Conservation (phyloP, 192 early-diverging fungal species). For the Coemansia furcata region DNA sequence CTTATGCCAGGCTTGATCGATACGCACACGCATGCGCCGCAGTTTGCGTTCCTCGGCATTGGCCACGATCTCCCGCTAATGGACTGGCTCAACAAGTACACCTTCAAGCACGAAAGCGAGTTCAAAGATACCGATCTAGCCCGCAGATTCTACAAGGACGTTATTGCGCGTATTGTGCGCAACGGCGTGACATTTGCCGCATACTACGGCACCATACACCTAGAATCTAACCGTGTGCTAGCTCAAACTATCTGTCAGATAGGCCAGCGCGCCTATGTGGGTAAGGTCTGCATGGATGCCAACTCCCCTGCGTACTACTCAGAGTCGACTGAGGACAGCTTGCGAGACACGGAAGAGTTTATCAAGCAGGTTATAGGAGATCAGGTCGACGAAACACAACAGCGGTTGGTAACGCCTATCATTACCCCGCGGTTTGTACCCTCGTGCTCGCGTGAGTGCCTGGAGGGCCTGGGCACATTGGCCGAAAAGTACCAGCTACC, state of each 20-base stretch:
- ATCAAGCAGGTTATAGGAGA: slow-evolving; percentile 56
- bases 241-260: slow-evolving; percentile 67
- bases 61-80: slow-evolving; percentile 90
- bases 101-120: slow-evolving; percentile 80
- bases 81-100: slow-evolving; percentile 86
- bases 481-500: slow-evolving; percentile 73
- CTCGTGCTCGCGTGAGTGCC: slow-evolving; percentile 67
- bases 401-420: slow-evolving; percentile 65
- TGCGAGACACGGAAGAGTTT: slow-evolving; percentile 67
- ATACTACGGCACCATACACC: slow-evolving; percentile 91
- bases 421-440: slow-evolving; percentile 95
- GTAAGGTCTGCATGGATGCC: slow-evolving; percentile 96
- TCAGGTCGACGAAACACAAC: slow-evolving; percentile 9
- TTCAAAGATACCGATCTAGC: slow-evolving; percentile 73
- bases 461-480: slow-evolving; percentile 68
- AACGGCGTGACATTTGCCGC: slow-evolving; percentile 89
- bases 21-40: slow-evolving; percentile 93
- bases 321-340: slow-evolving; percentile 66
- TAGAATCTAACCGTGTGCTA: slow-evolving; percentile 69
- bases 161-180: slow-evolving; percentile 65
- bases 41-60: slow-evolving; percentile 83
- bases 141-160: slow-evolving; percentile 60
- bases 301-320: slow-evolving; percentile 77
- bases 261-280: slow-evolving; percentile 93
- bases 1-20: slow-evolving; percentile 91